phyloP scores from a whole-genome alignment of 2,329 filamentous ascomycete genomes.

The Blastomyces emzantsi region DNA sequence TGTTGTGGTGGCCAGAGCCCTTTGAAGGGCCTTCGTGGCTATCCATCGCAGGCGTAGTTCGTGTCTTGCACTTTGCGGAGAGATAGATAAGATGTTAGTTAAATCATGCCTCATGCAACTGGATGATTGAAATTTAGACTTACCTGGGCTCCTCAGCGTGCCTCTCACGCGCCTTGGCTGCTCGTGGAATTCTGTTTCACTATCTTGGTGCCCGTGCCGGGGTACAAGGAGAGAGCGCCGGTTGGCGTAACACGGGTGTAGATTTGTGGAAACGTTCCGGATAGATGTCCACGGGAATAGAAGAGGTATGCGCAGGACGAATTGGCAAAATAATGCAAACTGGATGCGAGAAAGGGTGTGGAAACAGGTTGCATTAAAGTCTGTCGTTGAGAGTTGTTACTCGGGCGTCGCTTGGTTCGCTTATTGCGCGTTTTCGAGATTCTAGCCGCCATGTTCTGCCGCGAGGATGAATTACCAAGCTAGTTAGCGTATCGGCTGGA shows the following conservation, averaged over 20 bases:
- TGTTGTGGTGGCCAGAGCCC: constrained; percentile 18
- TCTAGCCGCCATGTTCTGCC: background rate
- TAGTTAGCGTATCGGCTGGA: background rate
- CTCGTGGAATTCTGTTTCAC: background rate
- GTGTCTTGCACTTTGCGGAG: background rate
- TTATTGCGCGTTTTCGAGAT: background rate
- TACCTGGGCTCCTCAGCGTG: background rate
- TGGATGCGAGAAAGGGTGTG: constrained; percentile 13
- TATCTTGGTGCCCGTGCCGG: background rate
- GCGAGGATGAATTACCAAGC: background rate
- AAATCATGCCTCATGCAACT: background rate
- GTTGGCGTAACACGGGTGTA: no score
- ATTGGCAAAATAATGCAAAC: background rate
- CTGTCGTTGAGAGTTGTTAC: background rate
- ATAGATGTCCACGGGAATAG: no score
- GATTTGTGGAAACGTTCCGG: background rate
- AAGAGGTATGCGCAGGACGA: background rate
- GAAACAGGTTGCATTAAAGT: constrained; percentile 34
- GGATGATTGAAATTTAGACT: background rate
- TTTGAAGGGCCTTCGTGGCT: constrained; percentile 4
- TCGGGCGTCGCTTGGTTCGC: constrained; percentile 26
- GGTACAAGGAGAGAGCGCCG: background rate
- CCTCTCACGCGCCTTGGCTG: background rate
- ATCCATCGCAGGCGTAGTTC: constrained; percentile 20
- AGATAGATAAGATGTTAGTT: background rate